Evolutionary conservation across 2,329 filamentous ascomycete species (phyloP), one percentile per base, ranked within the genome.

Genomic region (Diaporthe amygdali): DNA sequence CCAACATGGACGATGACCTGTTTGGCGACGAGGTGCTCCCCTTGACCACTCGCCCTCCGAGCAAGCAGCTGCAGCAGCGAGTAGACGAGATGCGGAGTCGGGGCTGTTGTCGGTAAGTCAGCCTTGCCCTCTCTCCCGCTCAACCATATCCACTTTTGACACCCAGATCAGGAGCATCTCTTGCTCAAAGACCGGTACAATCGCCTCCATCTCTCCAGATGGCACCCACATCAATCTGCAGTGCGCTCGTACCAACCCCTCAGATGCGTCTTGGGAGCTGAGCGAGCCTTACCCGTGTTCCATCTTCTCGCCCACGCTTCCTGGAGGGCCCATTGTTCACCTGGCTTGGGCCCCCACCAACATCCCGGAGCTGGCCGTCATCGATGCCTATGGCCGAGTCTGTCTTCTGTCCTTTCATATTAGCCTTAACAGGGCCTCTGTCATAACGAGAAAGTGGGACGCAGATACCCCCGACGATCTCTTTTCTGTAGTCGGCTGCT

Each of bases 141-240:
- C 32, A 32, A 2, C n/a, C 37, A 37, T 75, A 61, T 68, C 74
- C 14, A 41, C 39, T 25, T 44, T 68, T 79, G 72, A 76, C 69
- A 27, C 47, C 37, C 59, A 55, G 14, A 59, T 54, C 76, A 97
- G 95, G 79, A 90, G 90, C 74, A 88, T 98, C 68, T 91, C 93
- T 37, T 98, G 96, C 95, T 97, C 96, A 14, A 95, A 92, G 76
- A 89, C 91, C 72, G 96, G 96, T 52, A 94, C 92, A 72, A 94
- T 98, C 75, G 95, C 95, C 34, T 92, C 92, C 68, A 92, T 98
- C 75, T 89, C 91, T 25, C 83, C 89, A 20, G 92, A 95, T 81
- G 93, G 93, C 34, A 87, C 88, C 59, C 87, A 86, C 17, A 84
- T 98, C 66, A 90, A 93, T 77, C 86, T 97, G 55, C 90, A 92